Evolutionary conservation across 345 rosid genomes (phyloP).

Genomic region (Noccaea bulbosa): DNA sequence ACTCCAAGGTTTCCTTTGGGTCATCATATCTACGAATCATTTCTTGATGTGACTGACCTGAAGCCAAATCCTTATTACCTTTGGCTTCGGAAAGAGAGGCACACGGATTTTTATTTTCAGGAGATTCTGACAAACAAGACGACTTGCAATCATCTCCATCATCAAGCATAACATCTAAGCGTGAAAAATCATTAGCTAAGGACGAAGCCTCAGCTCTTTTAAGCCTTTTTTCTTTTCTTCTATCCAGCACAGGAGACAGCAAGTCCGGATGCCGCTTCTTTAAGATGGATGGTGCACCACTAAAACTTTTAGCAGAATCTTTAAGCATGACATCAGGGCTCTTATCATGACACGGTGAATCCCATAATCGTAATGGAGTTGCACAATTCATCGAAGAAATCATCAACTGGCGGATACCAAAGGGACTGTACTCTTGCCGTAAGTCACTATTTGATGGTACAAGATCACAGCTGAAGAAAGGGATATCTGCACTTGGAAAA

Average conservation of each 20-base stretch:
- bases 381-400: slow-evolving; percentile 81
- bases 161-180: slow-evolving; percentile 66
- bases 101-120: slow-evolving; percentile 40
- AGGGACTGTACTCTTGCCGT: slow-evolving; percentile 96
- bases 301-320: slow-evolving; percentile 76
- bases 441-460: slow-evolving; percentile 71
- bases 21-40: slow-evolving; percentile 33
- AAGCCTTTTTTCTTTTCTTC: slow-evolving; percentile 71
- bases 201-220: slow-evolving; percentile 62
- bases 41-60: slow-evolving; percentile 34
- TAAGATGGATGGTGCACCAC: slow-evolving; percentile 83
- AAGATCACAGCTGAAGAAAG: slow-evolving; percentile 96
- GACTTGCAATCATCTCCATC: slow-evolving; percentile 49
- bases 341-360: slow-evolving; percentile 70
- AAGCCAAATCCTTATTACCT: slow-evolving; percentile 50
- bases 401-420: slow-evolving; percentile 96
- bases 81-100: slow-evolving; percentile 52
- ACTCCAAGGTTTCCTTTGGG: slow-evolving; percentile 43
- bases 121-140: slow-evolving; percentile 48
- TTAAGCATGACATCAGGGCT: slow-evolving; percentile 78
- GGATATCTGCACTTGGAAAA: slow-evolving; percentile 90
- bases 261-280: slow-evolving; percentile 85
- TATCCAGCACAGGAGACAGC: slow-evolving; percentile 89
- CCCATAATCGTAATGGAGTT: slow-evolving; percentile 93
- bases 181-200: slow-evolving; percentile 73